Base-by-base conservation (phyloP, 306 rosid genomes). In the Medicago lupulina region DNA sequence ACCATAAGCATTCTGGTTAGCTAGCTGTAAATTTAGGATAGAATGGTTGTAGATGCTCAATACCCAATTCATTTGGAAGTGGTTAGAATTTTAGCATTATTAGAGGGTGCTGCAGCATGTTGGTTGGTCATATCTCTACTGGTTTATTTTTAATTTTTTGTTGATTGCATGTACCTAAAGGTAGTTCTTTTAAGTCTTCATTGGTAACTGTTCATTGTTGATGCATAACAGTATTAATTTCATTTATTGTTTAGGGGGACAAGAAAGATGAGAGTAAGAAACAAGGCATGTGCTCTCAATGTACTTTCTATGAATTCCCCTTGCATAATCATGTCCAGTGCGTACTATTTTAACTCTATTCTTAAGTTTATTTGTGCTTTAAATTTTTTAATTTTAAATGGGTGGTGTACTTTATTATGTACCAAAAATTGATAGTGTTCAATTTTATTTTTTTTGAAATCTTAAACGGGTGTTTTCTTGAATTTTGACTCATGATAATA, bases 1-100 rank as follows among this genome's bases (percentile, higher is more conserved):
- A 79, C 80, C 76, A 54, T 49, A 62, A 43, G 77, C 70, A 75
- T 78, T 84, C 70, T 53, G 25, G 59, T 17, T 80, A 75, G 76
- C 76, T 76, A 86, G 86, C 39, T 73, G 88, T 87, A 84, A 88
- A 81, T 73, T 44, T 79, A 87, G 88, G 83, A 75, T 79, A 78
- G 75, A 65, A 59, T 82, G 75, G 73, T 75, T 82, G 79, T 86
- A 84, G 90, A 70, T 63, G 67, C 69, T 67, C 76, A 74, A 25
- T 72, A 75, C 82, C 83, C 74, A 67, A 40, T 86, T 72, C 62
- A 79, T 83, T 80, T 74, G 71, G 74, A 43, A 66, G 83, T 67
- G 66, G 25, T 58, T 43, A 21, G 47, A 75, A 58, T 47, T 73
- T 71, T 34, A 60, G 40, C 77, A 47, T 86, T 60, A 55, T 58